Conservation (phyloP, 2,329 filamentous ascomycete species). For the Sporothrix variecibatus region DNA sequence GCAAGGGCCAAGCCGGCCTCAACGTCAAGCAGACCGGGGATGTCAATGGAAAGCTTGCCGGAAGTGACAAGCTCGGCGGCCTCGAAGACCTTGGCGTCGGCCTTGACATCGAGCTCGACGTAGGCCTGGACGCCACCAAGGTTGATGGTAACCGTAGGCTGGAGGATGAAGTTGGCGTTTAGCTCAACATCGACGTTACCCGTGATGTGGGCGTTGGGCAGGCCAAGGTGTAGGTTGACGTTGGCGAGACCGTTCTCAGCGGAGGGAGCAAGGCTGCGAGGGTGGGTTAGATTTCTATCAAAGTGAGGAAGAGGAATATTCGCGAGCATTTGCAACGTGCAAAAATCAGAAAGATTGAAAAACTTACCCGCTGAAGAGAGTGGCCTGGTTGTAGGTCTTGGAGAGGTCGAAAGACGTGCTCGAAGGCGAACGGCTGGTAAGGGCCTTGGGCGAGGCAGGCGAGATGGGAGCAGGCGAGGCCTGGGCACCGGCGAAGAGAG, state of each 20-base stretch:
- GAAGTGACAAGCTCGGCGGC: conserved; percentile 34
- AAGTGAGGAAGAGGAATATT: not conserved
- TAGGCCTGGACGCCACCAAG: conserved; percentile 36
- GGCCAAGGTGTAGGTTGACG: conserved; percentile 31
- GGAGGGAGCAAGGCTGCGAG: conserved; percentile 26
- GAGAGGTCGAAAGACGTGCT: conserved; percentile 27
- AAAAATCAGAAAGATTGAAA: not conserved
- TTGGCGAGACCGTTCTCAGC: conserved; percentile 19
- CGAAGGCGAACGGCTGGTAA: conserved; percentile 8
- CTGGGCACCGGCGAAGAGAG: conserved; percentile 28
- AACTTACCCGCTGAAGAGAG: conserved; percentile 32
- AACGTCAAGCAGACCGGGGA: conserved; percentile 34
- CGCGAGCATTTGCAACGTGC: not conserved
- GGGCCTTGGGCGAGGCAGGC: conserved; percentile 12
- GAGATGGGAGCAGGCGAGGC: conserved; percentile 27
- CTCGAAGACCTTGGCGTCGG: conserved; percentile 33
- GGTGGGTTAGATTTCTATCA: not conserved
- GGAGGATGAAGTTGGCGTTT: conserved; percentile 28
- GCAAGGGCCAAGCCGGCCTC: conserved; percentile 35
- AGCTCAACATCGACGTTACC: conserved; percentile 32
- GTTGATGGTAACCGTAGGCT: conserved; percentile 31
- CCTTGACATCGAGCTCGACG: conserved; percentile 35
- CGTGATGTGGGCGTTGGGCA: conserved; percentile 31
- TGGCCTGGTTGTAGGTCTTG: conserved; percentile 31
- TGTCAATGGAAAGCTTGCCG: conserved; percentile 29